A percentile compares a stretch with the other conserved stretches of the same genome.
These are phyloP conservation scores for Benincasa hispida DNA, from an alignment of 306 rosid genomes.

Conservation along the genomic window DNA sequence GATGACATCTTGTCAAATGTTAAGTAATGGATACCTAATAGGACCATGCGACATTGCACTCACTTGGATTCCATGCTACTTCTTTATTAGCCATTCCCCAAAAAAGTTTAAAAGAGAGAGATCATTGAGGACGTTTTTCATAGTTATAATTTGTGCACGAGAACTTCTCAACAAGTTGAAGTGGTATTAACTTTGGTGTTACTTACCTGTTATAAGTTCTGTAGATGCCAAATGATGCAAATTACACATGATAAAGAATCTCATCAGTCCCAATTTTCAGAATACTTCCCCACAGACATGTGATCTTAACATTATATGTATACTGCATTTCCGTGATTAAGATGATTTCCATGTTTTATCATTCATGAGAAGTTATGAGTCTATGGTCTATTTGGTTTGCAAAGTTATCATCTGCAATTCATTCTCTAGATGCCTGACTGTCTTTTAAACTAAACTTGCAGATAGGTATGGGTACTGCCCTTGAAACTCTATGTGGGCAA, in stretches of 20 bases:
- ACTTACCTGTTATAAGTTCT: no score
- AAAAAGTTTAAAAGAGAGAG: no score
- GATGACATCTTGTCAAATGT: no score
- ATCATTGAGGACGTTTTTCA: no score
- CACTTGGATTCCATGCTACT: no score
- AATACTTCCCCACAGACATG: not conserved
- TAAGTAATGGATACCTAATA: no score
- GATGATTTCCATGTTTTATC: not conserved
- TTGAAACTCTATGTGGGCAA: conserved; percentile 36
- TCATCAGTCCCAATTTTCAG: not conserved
- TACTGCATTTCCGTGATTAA: not conserved
- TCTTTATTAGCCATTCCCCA: no score
- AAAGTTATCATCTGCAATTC: not conserved
- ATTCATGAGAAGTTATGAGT: not conserved
- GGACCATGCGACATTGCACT: no score
- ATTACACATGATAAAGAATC: not conserved
- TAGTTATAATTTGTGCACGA: no score
- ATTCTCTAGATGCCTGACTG: not conserved
- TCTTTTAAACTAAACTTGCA: not conserved
- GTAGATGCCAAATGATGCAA: not conserved
- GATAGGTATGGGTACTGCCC: conserved; percentile 32
- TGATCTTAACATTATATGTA: not conserved
- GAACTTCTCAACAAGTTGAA: no score
- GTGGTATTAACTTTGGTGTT: no score
- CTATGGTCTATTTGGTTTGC: not conserved